Percentiles rank a stretch among this genome's conserved stretches.
Evolutionary conservation across 148 eudicot species (phyloP).

Genomic region (Simmondsia chinensis): DNA sequence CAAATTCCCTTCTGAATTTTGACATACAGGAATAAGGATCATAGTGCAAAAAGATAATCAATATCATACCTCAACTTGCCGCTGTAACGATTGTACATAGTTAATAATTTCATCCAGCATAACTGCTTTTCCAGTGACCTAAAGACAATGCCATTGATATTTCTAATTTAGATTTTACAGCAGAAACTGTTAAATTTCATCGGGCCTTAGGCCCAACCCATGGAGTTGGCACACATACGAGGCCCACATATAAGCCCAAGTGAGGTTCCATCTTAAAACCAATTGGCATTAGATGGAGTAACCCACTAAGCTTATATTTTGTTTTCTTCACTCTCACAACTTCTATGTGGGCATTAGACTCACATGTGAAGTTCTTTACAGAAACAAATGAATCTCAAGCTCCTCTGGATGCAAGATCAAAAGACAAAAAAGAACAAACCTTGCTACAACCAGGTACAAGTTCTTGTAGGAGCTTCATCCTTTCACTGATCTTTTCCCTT

Average conservation of each 20-base stretch:
- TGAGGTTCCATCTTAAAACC: too few species aligned
- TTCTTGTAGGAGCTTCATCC: constrained; percentile 99
- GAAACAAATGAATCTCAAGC: not conserved
- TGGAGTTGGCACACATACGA: too few species aligned
- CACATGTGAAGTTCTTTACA: not conserved
- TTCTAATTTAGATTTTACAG: too few species aligned
- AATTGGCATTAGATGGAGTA: too few species aligned
- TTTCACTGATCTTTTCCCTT: constrained; percentile 96
- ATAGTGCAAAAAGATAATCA: not conserved
- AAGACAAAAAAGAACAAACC: constrained; percentile 49
- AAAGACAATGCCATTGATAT: constrained; percentile 10
- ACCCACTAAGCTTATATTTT: too few species aligned
- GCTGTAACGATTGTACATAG: constrained; percentile 92
- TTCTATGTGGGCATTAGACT: too few species aligned
- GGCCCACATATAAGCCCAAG: too few species aligned
- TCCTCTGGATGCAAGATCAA: constrained; percentile 1
- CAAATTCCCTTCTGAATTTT: too few species aligned
- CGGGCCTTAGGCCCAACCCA: too few species aligned
- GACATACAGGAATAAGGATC: not conserved
- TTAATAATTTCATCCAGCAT: constrained; percentile 98
- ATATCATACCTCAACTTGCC: constrained; percentile 83
- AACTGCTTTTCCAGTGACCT: constrained; percentile 99
- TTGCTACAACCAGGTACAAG: constrained; percentile 98
- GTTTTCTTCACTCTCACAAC: too few species aligned
- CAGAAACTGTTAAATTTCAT: too few species aligned